These are phyloP conservation scores for Cercophora scortea DNA, from an alignment of 495 filamentous ascomycete genomes.

Conservation along the genomic window DNA sequence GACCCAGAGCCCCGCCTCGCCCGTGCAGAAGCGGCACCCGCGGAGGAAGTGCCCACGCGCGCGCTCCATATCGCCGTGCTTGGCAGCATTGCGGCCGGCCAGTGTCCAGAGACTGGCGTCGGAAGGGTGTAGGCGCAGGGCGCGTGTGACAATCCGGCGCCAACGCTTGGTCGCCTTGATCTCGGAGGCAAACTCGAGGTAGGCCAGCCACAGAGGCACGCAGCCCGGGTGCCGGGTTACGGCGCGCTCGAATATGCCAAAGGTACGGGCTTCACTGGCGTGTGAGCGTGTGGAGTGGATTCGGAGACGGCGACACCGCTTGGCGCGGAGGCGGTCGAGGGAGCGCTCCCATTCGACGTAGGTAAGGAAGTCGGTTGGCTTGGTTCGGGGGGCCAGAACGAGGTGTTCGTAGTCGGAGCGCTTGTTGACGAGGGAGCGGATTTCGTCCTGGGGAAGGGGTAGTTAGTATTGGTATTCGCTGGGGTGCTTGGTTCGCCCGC, in stretches of 20 bases:
- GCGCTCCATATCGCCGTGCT: conserved; percentile 73
- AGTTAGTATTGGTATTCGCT: background rate
- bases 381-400: conserved; percentile 70
- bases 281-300: conserved; percentile 54
- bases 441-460: conserved; percentile 58
- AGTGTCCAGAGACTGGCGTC: conserved; percentile 82
- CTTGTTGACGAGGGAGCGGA: conserved; percentile 75
- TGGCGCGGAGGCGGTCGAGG: conserved; percentile 70
- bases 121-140: conserved; percentile 75
- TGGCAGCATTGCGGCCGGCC: conserved; percentile 70
- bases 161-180: conserved; percentile 77
- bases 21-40: conserved; percentile 79
- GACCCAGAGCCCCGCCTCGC: conserved; percentile 64
- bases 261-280: conserved; percentile 71
- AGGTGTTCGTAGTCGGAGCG: conserved; percentile 91
- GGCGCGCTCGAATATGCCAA: conserved; percentile 80
- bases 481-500: conserved; percentile 10
- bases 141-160: conserved; percentile 63
- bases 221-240: conserved; percentile 81
- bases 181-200: conserved; percentile 70
- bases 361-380: conserved; percentile 68
- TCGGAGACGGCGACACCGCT: conserved; percentile 71
- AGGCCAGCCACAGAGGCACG: conserved; percentile 82
- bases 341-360: conserved; percentile 92
- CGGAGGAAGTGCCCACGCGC: conserved; percentile 78